phyloP scores from a whole-genome alignment of 257 asterid genomes.

The Plantago elongata region DNA sequence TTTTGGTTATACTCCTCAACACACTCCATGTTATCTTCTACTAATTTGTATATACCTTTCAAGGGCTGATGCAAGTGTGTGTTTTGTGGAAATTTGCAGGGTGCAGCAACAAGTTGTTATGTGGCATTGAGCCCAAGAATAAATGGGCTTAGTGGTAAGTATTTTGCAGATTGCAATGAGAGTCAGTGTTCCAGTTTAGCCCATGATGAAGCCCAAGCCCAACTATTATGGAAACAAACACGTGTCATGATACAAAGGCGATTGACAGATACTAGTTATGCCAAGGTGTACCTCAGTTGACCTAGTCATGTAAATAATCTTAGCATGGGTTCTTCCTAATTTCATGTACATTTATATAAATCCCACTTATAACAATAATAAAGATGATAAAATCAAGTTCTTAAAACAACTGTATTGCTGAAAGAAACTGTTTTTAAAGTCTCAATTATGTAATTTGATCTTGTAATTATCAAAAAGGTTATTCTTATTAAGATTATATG shows the following conservation, averaged over 20 bases:
- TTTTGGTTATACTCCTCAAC: too few relatives aligned
- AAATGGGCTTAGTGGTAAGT: conserved; percentile 57
- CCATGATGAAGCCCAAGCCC: conserved; percentile 46
- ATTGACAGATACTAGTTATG: conserved; percentile 13
- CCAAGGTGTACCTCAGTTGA: conserved; percentile 15
- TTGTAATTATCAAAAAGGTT: too few relatives aligned
- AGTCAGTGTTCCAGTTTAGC: conserved; percentile 62
- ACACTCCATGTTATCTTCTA: too few relatives aligned
- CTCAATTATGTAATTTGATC: too few relatives aligned
- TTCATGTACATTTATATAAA: too few relatives aligned
- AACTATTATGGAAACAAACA: conserved; percentile 63
- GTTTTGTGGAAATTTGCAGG: conserved; percentile 36
- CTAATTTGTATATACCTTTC: too few relatives aligned
- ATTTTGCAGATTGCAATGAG: conserved; percentile 88
- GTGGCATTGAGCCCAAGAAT: conserved; percentile 63
- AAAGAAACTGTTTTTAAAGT: too few relatives aligned
- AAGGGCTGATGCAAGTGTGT: neutral
- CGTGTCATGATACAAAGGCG: conserved; percentile 50
- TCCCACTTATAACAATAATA: too few relatives aligned
- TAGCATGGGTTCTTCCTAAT: too few relatives aligned
- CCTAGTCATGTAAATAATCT: conserved; percentile 39
- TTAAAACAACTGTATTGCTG: too few relatives aligned
- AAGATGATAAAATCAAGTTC: too few relatives aligned
- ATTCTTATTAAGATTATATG: too few relatives aligned
- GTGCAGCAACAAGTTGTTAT: conserved; percentile 84